These are phyloP conservation scores for Penicillium fimorum DNA, from an alignment of 495 filamentous ascomycete species.

Conservation along the genomic window DNA sequence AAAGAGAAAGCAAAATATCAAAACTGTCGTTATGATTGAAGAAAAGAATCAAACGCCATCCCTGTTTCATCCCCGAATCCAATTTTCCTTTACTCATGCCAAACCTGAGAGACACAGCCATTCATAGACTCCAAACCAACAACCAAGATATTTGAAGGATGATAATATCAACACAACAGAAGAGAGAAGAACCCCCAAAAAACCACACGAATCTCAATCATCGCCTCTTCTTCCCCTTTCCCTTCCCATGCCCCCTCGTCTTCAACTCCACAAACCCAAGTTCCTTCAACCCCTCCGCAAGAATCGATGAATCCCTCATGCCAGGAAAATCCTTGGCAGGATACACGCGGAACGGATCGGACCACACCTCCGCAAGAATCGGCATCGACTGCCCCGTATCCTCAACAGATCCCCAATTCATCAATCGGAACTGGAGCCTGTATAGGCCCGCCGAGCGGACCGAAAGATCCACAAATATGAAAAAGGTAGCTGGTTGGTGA, in stretches of 20 bases:
- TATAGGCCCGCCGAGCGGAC: constrained; percentile 85
- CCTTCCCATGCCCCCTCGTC: constrained; percentile 44
- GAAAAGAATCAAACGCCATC: background rate
- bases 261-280: constrained; percentile 49
- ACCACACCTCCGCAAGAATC: constrained; percentile 66
- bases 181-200: background rate
- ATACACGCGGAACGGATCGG: constrained; percentile 81
- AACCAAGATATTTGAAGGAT: background rate
- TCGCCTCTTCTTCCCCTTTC: constrained; percentile 38
- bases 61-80: background rate
- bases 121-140: constrained; percentile 1
- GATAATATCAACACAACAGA: background rate
- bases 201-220: constrained; percentile 1
- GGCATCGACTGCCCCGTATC: constrained; percentile 59
- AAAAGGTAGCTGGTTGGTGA: constrained; percentile 58
- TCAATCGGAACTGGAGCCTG: constrained; percentile 80
- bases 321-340: constrained; percentile 97
- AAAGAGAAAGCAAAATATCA: background rate
- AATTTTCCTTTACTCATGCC: background rate
- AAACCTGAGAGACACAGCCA: background rate
- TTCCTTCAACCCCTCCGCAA: constrained; percentile 42
- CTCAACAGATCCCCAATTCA: constrained; percentile 56
- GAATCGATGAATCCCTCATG: constrained; percentile 62
- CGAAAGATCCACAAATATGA: constrained; percentile 92
- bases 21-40: background rate